Evolutionary conservation across 2,329 filamentous ascomycete genomes (phyloP), one percentile per base, ranked within the genome.

Genomic region (Plenodomus biglobosus): DNA sequence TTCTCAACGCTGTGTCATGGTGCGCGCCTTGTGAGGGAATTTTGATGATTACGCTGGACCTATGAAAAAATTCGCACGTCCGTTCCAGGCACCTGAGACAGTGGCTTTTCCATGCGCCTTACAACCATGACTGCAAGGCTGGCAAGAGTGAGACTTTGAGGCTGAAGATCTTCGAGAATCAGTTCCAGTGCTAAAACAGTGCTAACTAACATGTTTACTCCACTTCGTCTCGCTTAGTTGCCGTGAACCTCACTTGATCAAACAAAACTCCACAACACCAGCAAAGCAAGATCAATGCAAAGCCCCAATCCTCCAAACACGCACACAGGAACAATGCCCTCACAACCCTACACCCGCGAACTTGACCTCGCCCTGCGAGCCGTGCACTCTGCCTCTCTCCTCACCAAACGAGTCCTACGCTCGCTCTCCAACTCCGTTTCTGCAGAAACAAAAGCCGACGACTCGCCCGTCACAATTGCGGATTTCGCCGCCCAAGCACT

Each of bases 401-500:
- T 85, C 32, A 85, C 83, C 16, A 84, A 84, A 61, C 64, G 72
- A 49, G 67, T 84, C 58, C 72, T 80, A 18, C 73, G 73, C 36
- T 68, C 72, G 17, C 72, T 78, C n/a, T 73, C 76, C 53, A 79
- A 80, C 56, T 56, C 57, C 44, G 64, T 69, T 40, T 74, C 73
- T 46, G 75, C 74, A 18, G 72, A 84, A 43, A 76, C 79, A 60
- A 85, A 86, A 64, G 74, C 73, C 46, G 83, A 86, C 64, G 71
- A 76, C 40, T 80, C 78, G 0, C 83, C 83, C 19, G 84, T 86
- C 42, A 85, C 84, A 1, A 78, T 84, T 32, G 83, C 82, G 50
- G 83, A 86, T 63, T 85, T 85, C 61, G 83, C 81, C 35, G 79
- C 81, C 2, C 83, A 86, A 65, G 82, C 83, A 8, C 72, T 85